A percentile compares a stretch with the other conserved stretches of the same genome.
phyloP scores from a whole-genome alignment of 441 rosid species.

The Dalechampia spathulata region DNA sequence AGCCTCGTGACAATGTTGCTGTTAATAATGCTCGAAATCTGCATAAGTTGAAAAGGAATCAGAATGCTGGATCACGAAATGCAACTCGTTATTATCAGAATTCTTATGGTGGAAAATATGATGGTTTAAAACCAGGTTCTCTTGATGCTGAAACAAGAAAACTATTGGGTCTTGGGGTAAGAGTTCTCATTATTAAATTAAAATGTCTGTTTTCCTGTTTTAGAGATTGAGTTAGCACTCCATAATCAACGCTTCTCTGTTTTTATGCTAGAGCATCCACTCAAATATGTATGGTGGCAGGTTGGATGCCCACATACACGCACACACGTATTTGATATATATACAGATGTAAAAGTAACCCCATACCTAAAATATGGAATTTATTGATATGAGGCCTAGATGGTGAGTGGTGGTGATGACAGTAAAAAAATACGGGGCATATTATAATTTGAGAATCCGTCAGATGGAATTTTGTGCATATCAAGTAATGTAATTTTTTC shows the following conservation, averaged over 20 bases:
- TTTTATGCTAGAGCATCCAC: neutral
- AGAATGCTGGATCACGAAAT: slow-evolving; percentile 46
- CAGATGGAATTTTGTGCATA: no score
- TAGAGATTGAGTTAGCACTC: neutral
- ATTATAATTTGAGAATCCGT: neutral
- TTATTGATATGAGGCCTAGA: neutral
- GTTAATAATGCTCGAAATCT: slow-evolving; percentile 78
- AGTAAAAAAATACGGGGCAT: neutral
- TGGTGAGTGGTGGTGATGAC: neutral
- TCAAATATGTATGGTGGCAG: neutral
- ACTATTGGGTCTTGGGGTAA: slow-evolving; percentile 86
- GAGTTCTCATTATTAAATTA: neutral
- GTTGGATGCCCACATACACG: no score
- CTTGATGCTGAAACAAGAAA: slow-evolving; percentile 72
- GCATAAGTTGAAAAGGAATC: slow-evolving; percentile 64
- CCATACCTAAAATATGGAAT: neutral
- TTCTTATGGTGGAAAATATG: slow-evolving; percentile 70
- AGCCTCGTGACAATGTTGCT: slow-evolving; percentile 78
- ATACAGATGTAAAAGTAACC: no score
- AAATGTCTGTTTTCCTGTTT: neutral
- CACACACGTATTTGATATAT: no score
- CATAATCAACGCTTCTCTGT: neutral
- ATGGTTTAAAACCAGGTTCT: slow-evolving; percentile 83
- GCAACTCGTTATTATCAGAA: slow-evolving; percentile 68
- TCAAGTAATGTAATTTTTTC: neutral